Conservation (phyloP, 306 rosid species). For the Cyamopsis tetragonoloba region DNA sequence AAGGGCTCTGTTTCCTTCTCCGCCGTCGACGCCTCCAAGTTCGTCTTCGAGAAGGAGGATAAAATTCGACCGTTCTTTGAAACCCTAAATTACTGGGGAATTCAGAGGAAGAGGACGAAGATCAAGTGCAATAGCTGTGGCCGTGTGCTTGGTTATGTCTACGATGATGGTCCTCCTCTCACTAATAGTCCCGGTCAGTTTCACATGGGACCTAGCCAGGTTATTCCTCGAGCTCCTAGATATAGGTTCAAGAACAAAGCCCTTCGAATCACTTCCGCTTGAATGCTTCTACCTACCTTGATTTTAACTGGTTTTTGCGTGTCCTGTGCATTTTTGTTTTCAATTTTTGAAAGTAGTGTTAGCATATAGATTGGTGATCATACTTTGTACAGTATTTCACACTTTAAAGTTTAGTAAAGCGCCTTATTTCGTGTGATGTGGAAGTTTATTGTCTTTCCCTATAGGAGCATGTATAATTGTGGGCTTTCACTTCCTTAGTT, state of each 20-base stretch:
- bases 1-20: slow-evolving; percentile 75
- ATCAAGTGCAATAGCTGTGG: slow-evolving; percentile 61
- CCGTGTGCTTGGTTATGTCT: slow-evolving; percentile 55
- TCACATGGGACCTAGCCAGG: slow-evolving; percentile 93
- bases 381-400: background rate
- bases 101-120: slow-evolving; percentile 83
- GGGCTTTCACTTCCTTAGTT: too few relatives aligned
- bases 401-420: too few relatives aligned
- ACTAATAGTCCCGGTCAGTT: slow-evolving; percentile 64
- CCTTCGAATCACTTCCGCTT: slow-evolving; percentile 49
- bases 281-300: too few relatives aligned
- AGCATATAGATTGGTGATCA: too few relatives aligned
- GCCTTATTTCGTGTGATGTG: too few relatives aligned
- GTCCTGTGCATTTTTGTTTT: background rate
- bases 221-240: slow-evolving; percentile 71
- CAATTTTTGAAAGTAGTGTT: too few relatives aligned
- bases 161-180: slow-evolving; percentile 88
- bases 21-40: slow-evolving; percentile 53
- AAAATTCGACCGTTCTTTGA: slow-evolving; percentile 80
- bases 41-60: slow-evolving; percentile 74
- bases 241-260: slow-evolving; percentile 78
- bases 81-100: slow-evolving; percentile 82
- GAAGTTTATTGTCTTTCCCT: too few relatives aligned
- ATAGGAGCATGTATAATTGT: too few relatives aligned
- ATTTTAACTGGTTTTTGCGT: background rate